Base-by-base conservation (phyloP, 1,139 yeast species). In the Sugiyamaella xylanicola region DNA sequence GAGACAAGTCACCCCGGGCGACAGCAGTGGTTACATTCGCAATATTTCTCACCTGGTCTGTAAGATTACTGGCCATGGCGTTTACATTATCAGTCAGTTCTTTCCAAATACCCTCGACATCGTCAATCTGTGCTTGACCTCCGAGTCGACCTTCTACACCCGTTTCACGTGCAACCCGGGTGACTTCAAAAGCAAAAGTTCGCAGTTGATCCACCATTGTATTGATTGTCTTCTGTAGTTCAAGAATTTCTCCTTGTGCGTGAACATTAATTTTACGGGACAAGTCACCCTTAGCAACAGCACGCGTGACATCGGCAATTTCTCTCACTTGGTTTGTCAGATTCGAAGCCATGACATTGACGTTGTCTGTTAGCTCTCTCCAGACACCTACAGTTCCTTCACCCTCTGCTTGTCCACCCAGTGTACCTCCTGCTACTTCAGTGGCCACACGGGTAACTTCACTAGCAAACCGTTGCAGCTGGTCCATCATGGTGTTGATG, bases 1-100 rank as follows among this genome's bases (percentile, higher is more conserved):
- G 87, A 7, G 91, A 84, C 62, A 89, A 74, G 66, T 89, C 95
- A 60, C 96, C 96, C 62, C 86, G 82, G n/a, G 96, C 96, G 27
- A 89, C 96, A 3, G 96, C 96, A 19, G 96, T 87, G 4, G 96
- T 89, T 56, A 89, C 96, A 67, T 87, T 88, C 36, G 95, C 96
- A 63, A 89, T 89, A 71, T 88, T 87, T 75, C 96, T 80, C 61
- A 88, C 96, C 71, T 88, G 96, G 40, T 90, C 87, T 0, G 96
- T 88, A 67, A 88, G 78, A 71, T 88, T 88, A 53, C 86, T 78
- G 25, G 96, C 96, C 96, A 88, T 88, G 48, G 96, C 95, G 68
- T 88, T 88, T 57, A 88, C 95, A 67, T 88, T 88, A 71, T 88
- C 96, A 3, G 95, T 87, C 54, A 88, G 77, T 72, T 88, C 96